Base-by-base conservation (phyloP, 2,329 filamentous ascomycete species). In the Trichophyton simii region DNA sequence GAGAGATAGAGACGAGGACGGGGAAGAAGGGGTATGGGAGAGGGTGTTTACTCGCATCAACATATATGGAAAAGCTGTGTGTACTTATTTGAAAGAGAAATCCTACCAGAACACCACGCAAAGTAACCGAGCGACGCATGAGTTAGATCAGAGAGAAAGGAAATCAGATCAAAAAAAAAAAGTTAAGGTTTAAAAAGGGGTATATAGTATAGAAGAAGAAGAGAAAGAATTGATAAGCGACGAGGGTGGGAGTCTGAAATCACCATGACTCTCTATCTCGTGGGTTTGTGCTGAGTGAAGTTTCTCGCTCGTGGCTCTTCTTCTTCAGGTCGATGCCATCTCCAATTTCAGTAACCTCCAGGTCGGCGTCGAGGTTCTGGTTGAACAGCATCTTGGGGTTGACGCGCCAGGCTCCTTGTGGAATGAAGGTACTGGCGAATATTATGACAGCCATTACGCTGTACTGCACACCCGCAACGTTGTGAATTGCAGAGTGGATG, bases 391-490 rank as follows among this genome's bases (percentile, higher is more conserved):
- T 60, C 60, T 64, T 62, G 7, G 66, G 79, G 58, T 80, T 81
- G 42, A 79, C 67, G 0, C 72, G 65, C 9, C 75, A 71, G 0
- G 78, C 70, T 1, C 78, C 77, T 63, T 72, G 73, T 0, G 78
- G 78, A 9, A 80, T 73, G 50, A 80, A 77, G 0, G 77, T 79
- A 13, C 77, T 72, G 0, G 70, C 69, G 31, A 80, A 66, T 9
- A 80, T 73, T 28, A 79, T 63, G 0, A 68, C 69, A 6, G 68
- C 69, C 36, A 80, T 72, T 11, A 80, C 67, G 0, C 77, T 77
- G 61, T 78, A 79, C 64, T 80, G 79, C 15, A 80, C 72, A 28
- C 77, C 78, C 2, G 71, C 77, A 6, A 79, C 74, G 52, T 77
- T 77, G 3, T 71, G 65, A 8, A 81, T 70, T 1, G 76, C 78